phyloP scores from a whole-genome alignment of 2,329 filamentous ascomycete species.

The Ophioceras dolichostomum region DNA sequence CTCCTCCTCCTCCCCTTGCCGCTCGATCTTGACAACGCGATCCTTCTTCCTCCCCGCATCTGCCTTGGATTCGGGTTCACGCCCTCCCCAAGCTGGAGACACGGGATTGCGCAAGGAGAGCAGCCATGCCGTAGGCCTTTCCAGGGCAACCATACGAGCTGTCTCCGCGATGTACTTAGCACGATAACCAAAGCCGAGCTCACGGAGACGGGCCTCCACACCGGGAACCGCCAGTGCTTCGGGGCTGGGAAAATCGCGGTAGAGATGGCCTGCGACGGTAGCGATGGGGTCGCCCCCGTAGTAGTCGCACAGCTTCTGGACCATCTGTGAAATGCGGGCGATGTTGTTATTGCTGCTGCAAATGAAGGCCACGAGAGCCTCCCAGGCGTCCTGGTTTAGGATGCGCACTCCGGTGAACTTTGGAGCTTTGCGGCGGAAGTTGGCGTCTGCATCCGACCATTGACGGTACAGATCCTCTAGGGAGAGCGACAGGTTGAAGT shows the following conservation, averaged over 20 bases:
- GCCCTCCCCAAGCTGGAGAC: conserved; percentile 41
- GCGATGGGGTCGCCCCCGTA: conserved; percentile 58
- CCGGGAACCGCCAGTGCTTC: conserved; percentile 55
- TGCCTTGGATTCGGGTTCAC: background rate
- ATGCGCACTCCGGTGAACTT: conserved; percentile 88
- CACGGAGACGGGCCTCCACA: conserved; percentile 71
- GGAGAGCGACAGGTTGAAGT: conserved; percentile 77
- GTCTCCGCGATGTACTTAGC: conserved; percentile 88
- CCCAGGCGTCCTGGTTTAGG: conserved; percentile 90
- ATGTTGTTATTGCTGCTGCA: conserved; percentile 99
- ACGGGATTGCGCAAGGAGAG: conserved; percentile 67
- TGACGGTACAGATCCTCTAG: conserved; percentile 66
- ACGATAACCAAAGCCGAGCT: conserved; percentile 86
- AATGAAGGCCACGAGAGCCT: conserved; percentile 86
- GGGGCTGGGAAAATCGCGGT: conserved; percentile 80
- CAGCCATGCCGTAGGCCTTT: conserved; percentile 64
- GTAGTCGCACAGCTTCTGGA: conserved; percentile 75
- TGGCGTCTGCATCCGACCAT: conserved; percentile 76
- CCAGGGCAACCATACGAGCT: conserved; percentile 57
- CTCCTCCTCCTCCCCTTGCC: background rate
- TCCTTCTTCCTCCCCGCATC: conserved; percentile 21
- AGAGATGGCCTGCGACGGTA: conserved; percentile 54
- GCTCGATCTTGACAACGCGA: background rate
- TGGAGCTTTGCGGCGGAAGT: conserved; percentile 79
- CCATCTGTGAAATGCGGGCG: conserved; percentile 88